A percentile compares a stretch with the other conserved stretches of the same genome.
phyloP scores from a whole-genome alignment of 2,329 filamentous ascomycete genomes.

The Boeremia lycopersici region DNA sequence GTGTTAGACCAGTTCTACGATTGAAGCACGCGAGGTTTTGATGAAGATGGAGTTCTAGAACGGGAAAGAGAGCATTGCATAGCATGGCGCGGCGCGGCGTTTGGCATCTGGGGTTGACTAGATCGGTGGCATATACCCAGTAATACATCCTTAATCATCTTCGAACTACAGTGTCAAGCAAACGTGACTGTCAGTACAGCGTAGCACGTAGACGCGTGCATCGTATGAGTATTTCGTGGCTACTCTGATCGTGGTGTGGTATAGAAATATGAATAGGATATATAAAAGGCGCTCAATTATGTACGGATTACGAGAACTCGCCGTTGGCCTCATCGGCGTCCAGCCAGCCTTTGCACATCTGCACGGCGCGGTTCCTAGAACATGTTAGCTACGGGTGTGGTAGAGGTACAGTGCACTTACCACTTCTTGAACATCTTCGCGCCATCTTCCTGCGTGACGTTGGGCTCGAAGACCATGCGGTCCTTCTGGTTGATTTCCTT shows the following conservation, averaged over 20 bases:
- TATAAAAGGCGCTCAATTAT: conserved; percentile 14
- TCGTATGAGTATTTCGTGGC: too few species aligned
- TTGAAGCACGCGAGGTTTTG: neutral
- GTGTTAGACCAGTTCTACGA: neutral
- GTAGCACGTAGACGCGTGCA: too few species aligned
- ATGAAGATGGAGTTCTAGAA: neutral
- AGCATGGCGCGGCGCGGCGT: conserved; percentile 9
- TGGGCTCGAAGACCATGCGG: conserved; percentile 72
- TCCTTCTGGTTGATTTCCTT: conserved; percentile 73
- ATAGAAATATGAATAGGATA: conserved; percentile 8
- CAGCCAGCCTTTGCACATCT: conserved; percentile 79
- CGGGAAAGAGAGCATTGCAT: conserved; percentile 3
- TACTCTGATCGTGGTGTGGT: neutral
- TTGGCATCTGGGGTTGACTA: neutral
- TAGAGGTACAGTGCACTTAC: conserved; percentile 36
- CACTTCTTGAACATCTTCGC: conserved; percentile 70
- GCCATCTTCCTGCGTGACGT: conserved; percentile 64
- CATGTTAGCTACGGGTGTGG: neutral
- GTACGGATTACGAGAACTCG: conserved; percentile 32
- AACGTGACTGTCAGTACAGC: too few species aligned
- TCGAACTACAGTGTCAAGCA: too few species aligned
- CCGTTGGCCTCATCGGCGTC: conserved; percentile 50
- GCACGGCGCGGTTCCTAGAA: conserved; percentile 59
- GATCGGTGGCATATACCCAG: neutral
- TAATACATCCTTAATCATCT: neutral